Evolutionary conservation across 2,329 filamentous ascomycete species (phyloP).

Genomic region (Aspergillus cejpii): DNA sequence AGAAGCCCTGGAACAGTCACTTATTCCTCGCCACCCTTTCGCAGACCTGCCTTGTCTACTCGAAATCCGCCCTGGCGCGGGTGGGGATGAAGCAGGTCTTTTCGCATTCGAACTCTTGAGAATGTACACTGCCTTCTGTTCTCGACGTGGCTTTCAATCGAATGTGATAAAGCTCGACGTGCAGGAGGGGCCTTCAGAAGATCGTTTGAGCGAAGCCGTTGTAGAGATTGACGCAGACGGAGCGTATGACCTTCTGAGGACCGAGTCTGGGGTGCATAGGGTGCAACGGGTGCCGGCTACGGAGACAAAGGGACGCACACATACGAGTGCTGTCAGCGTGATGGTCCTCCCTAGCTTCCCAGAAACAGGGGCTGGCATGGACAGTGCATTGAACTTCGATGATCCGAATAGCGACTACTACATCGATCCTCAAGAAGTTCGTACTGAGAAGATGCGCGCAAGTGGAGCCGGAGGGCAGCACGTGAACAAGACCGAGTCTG

Average conservation of each 20-base stretch:
- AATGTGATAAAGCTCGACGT: conserved; percentile 74
- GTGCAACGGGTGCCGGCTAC: conserved; percentile 91
- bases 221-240: conserved; percentile 71
- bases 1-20: conserved; percentile 62
- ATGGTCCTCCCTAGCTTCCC: conserved; percentile 85
- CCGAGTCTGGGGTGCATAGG: conserved; percentile 88
- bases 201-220: conserved; percentile 76
- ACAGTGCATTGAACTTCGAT: conserved; percentile 57
- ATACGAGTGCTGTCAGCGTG: conserved; percentile 87
- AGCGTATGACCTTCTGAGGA: conserved; percentile 73
- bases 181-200: conserved; percentile 59
- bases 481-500: conserved; percentile 97
- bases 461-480: conserved; percentile 92
- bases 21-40: conserved; percentile 86
- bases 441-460: conserved; percentile 81
- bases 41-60: conserved; percentile 82
- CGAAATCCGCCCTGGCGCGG: conserved; percentile 86
- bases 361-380: conserved; percentile 43
- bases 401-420: conserved; percentile 90
- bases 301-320: conserved; percentile 82
- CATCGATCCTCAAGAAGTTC: conserved; percentile 75
- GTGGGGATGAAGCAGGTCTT: conserved; percentile 82
- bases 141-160: conserved; percentile 58
- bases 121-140: conserved; percentile 83
- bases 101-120: conserved; percentile 81